Evolutionary conservation across 108 stramenopile genomes (phyloP).

Genomic region (Mediolabrus comicus): DNA sequence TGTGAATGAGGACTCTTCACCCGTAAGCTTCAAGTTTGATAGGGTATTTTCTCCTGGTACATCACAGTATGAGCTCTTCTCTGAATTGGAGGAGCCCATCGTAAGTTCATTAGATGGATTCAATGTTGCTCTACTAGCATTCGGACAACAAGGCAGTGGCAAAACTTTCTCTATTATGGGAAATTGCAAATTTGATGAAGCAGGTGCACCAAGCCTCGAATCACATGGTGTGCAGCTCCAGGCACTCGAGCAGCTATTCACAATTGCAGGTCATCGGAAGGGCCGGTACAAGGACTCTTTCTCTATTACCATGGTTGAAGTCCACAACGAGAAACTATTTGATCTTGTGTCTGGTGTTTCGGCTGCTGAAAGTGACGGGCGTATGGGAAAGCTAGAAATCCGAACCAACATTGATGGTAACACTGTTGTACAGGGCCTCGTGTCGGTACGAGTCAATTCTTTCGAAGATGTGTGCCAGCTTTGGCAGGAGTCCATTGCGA

Average conservation of each 20-base stretch:
- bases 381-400: slow-evolving; percentile 72
- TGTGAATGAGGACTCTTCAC: slow-evolving; percentile 56
- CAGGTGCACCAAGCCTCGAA: slow-evolving; percentile 21
- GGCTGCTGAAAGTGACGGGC: slow-evolving; percentile 58
- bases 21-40: slow-evolving; percentile 87
- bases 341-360: slow-evolving; percentile 73
- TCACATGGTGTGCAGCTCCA: slow-evolving; percentile 68
- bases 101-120: slow-evolving; percentile 92
- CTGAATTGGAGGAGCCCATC: slow-evolving; percentile 87
- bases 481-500: slow-evolving; percentile 59
- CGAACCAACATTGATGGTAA: slow-evolving; percentile 84
- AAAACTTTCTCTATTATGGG: slow-evolving; percentile 95
- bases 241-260: slow-evolving; percentile 66
- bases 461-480: slow-evolving; percentile 62
- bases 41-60: slow-evolving; percentile 76
- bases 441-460: slow-evolving; percentile 54
- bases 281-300: slow-evolving; percentile 75
- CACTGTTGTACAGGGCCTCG: slow-evolving; percentile 74
- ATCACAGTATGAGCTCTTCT: slow-evolving; percentile 83
- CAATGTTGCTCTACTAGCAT: slow-evolving; percentile 93
- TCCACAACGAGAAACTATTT: slow-evolving; percentile 70
- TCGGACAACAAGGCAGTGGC: slow-evolving; percentile 90
- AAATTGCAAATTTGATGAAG: slow-evolving; percentile 20
- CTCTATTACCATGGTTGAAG: slow-evolving; percentile 71
- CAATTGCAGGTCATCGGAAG: slow-evolving; percentile 59